Evolutionary conservation across 2,329 filamentous ascomycete genomes (phyloP).

Genomic region (Fusarium drepaniforme): DNA sequence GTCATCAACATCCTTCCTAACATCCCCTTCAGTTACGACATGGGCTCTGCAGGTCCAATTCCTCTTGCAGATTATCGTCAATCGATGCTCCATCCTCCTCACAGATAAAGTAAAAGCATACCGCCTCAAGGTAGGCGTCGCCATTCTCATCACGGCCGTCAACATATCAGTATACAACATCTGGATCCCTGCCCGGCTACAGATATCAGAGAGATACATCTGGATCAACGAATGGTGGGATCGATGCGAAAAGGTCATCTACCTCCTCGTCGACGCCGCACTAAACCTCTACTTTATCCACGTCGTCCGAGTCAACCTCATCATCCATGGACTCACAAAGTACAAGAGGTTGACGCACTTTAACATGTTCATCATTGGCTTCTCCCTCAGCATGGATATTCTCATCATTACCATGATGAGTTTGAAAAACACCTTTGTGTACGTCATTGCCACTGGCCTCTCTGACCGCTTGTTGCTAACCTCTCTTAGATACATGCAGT

Average conservation of each 20-base stretch:
- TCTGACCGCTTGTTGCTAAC: neutral
- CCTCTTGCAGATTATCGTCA: slow-evolving; percentile 45
- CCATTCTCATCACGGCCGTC: slow-evolving; percentile 39
- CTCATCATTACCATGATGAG: slow-evolving; percentile 47
- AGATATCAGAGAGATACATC: slow-evolving; percentile 40
- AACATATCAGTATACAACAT: slow-evolving; percentile 45
- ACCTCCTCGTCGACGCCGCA: slow-evolving; percentile 41
- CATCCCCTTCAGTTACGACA: slow-evolving; percentile 34
- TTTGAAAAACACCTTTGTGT: slow-evolving; percentile 44
- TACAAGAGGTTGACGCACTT: slow-evolving; percentile 43
- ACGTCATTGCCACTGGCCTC: neutral
- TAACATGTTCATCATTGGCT: slow-evolving; percentile 46
- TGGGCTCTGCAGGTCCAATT: slow-evolving; percentile 45
- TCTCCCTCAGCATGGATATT: slow-evolving; percentile 44
- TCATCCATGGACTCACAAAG: slow-evolving; percentile 39
- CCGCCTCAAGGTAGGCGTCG: slow-evolving; percentile 36
- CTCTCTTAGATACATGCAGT: slow-evolving; percentile 55
- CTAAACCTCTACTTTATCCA: slow-evolving; percentile 44
- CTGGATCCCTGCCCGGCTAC: slow-evolving; percentile 42
- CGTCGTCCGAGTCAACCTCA: slow-evolving; percentile 38
- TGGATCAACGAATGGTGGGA: slow-evolving; percentile 45
- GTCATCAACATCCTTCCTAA: neutral
- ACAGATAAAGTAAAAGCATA: slow-evolving; percentile 31
- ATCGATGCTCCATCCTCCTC: slow-evolving; percentile 41
- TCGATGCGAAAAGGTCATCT: slow-evolving; percentile 45